Evolutionary conservation across 2,329 filamentous ascomycete genomes (phyloP).

Genomic region (Microcyclosporella mali): DNA sequence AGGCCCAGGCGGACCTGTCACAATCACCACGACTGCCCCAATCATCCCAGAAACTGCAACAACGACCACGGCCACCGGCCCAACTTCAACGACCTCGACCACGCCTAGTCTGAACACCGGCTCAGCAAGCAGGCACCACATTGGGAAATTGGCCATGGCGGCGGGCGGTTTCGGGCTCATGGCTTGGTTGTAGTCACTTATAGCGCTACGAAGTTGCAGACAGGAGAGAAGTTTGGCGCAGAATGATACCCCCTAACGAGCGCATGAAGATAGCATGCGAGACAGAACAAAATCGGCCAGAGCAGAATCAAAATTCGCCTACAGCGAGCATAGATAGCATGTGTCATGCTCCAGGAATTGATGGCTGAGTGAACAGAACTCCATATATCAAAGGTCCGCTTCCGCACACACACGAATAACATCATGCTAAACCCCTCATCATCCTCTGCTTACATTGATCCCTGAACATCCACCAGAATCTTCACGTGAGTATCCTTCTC

Average conservation of each 20-base stretch:
- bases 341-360: too few species aligned
- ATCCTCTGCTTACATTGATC: conserved; percentile 4
- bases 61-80: neutral
- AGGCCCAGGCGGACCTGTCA: neutral
- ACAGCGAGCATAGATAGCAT: too few species aligned
- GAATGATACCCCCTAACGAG: too few species aligned
- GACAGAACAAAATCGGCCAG: too few species aligned
- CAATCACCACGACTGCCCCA: neutral
- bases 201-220: too few species aligned
- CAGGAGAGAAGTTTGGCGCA: too few species aligned
- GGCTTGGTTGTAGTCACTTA: neutral
- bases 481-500: conserved; percentile 60
- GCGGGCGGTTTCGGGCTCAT: neutral
- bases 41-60: neutral
- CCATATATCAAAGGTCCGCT: too few species aligned
- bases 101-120: conserved; percentile 3
- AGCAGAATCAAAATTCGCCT: too few species aligned
- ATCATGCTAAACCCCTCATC: too few species aligned
- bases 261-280: too few species aligned
- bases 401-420: too few species aligned
- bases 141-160: neutral
- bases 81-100: neutral
- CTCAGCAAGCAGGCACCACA: neutral
- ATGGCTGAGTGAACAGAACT: too few species aligned
- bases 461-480: conserved; percentile 48